Evolutionary conservation across 2,329 filamentous ascomycete genomes (phyloP), one percentile per base, ranked within the genome.

Genomic region (Colletotrichum truncatum): DNA sequence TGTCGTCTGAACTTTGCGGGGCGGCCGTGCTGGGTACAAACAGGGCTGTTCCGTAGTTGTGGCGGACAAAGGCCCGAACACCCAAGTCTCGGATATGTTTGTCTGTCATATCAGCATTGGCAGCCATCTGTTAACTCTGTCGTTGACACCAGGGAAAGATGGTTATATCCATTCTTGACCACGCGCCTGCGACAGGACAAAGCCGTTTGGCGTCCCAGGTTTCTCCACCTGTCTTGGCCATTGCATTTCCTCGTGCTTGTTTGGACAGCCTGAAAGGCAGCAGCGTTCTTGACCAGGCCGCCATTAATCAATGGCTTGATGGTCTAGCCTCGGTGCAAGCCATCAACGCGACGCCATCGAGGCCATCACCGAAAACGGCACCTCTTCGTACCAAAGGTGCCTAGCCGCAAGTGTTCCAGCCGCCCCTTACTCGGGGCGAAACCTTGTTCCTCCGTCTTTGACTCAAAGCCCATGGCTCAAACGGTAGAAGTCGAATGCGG

Each of bases 1-100:
- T 21, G 12, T 51, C 62, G 14, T 65, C 57, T 49, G 62, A 62
- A 62, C 57, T 49, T 65, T 14, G 14, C 34, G 4, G 18, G 38
- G 18, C 28, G 36, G 21, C 36, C 26, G 34, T 65, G 34, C 49
- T 38, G 9, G 26, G 41, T 18, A 16, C 26, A 54, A n/a, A 36
- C 14, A 30, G n/a, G 21, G 26, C 48, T 34, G 48, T 28, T 61
- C 26, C 54, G 38, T 45, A 30, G 23, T 28, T 38, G 57, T 38
- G 39, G 49, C 58, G 39, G 41, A 32, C 32, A 46, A 48, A 62
- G 28, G 49, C 26, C 43, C 53, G 18, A 48, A 49, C 30, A 45
- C 18, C 14, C n/a, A 25, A 48, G 41, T 49, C 52, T 57, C 21
- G 38, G 36, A 43, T n/a, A 34, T 36, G 45, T 43, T 49, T 49